These are phyloP conservation scores for Talaromyces sp. DNA, from an alignment of 2,329 filamentous ascomycete genomes.

Conservation along the genomic window DNA sequence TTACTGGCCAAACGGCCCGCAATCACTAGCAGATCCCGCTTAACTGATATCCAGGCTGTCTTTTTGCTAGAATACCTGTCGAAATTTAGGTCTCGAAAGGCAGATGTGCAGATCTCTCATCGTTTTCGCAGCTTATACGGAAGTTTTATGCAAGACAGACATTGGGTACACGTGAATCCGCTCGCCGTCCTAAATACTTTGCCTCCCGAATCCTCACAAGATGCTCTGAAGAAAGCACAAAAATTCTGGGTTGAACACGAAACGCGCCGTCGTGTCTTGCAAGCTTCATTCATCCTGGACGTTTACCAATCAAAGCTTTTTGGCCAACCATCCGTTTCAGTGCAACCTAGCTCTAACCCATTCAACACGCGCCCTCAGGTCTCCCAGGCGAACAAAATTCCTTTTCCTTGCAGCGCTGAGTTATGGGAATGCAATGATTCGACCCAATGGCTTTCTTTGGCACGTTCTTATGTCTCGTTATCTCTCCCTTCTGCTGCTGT, in stretches of 20 bases:
- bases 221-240: slow-evolving; percentile 28
- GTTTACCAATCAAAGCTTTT: slow-evolving; percentile 31
- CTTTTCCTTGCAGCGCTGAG: slow-evolving; percentile 31
- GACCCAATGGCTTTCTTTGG: slow-evolving; percentile 27
- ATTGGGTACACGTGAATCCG: slow-evolving; percentile 29
- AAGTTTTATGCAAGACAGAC: slow-evolving; percentile 29
- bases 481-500: slow-evolving; percentile 20
- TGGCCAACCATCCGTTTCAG: slow-evolving; percentile 29
- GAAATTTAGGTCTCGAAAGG: slow-evolving; percentile 31
- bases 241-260: slow-evolving; percentile 37
- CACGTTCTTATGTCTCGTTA: slow-evolving; percentile 19
- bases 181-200: slow-evolving; percentile 29
- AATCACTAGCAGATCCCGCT: slow-evolving; percentile 32
- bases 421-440: slow-evolving; percentile 31
- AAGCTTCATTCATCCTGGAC: slow-evolving; percentile 34
- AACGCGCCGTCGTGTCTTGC: slow-evolving; percentile 32
- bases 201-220: slow-evolving; percentile 19
- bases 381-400: slow-evolving; percentile 22
- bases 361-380: slow-evolving; percentile 15
- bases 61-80: slow-evolving; percentile 34
- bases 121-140: slow-evolving; percentile 33
- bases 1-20: slow-evolving; percentile 29
- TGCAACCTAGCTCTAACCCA: slow-evolving; percentile 21
- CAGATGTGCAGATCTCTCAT: slow-evolving; percentile 32
- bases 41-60: slow-evolving; percentile 35